Evolutionary conservation across 75 land plant genomes (phyloP).

Genomic region (Ceratopteris richardii): DNA sequence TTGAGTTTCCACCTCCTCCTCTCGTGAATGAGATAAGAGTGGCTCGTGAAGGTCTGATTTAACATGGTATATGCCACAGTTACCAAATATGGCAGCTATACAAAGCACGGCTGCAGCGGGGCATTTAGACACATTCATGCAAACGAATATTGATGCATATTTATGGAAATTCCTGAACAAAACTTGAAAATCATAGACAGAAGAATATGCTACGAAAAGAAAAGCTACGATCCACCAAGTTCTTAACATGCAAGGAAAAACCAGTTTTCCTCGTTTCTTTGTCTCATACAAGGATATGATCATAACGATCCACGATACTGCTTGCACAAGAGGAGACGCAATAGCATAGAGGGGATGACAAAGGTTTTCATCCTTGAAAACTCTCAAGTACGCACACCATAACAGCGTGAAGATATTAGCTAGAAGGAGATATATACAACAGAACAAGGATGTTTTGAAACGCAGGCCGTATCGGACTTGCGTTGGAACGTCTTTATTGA

Average conservation of each 20-base stretch:
- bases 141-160: background rate
- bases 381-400: background rate
- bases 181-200: background rate
- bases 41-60: conserved; percentile 27
- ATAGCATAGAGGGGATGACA: background rate
- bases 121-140: conserved; percentile 1
- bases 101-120: conserved; percentile 5
- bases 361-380: background rate
- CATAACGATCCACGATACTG: conserved; percentile 6
- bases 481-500: background rate
- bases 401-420: background rate
- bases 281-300: background rate
- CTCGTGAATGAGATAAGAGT: conserved; percentile 29
- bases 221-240: conserved; percentile 16
- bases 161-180: background rate
- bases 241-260: conserved; percentile 11
- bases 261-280: conserved; percentile 3
- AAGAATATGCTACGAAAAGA: conserved; percentile 5
- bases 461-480: no score
- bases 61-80: conserved; percentile 7
- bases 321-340: background rate
- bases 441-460: conserved; percentile 1
- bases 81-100: conserved; percentile 8
- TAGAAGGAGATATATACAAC: conserved; percentile 10
- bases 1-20: conserved; percentile 17